These are phyloP conservation scores for Pseudotsuga menziesii DNA, from an alignment of 75 land plant genomes.

Conservation along the genomic window DNA sequence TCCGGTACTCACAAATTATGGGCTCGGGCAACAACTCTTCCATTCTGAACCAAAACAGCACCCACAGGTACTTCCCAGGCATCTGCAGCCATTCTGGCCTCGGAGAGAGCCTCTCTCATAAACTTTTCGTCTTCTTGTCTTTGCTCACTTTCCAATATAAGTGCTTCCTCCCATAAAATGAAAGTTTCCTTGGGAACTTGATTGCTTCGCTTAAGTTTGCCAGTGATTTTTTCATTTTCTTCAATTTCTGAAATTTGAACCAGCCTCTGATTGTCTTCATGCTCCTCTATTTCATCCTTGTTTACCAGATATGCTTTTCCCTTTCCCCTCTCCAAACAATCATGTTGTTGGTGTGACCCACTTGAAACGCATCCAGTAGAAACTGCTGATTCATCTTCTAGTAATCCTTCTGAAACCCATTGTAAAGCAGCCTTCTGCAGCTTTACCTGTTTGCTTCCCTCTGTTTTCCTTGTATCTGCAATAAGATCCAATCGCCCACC, in stretches of 20 bases:
- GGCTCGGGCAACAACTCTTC: slow-evolving; percentile 75
- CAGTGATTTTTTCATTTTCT: slow-evolving; percentile 23
- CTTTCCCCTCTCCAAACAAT: not conserved
- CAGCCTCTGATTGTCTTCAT: not conserved
- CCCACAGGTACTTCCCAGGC: slow-evolving; percentile 92
- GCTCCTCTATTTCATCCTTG: slow-evolving; percentile 9
- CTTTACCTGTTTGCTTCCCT: not conserved
- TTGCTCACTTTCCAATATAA: slow-evolving; percentile 45
- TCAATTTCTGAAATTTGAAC: slow-evolving; percentile 18
- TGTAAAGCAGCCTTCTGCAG: slow-evolving; percentile 1
- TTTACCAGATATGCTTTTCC: not conserved
- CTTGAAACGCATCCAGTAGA: slow-evolving; percentile 7
- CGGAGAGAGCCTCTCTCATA: slow-evolving; percentile 80
- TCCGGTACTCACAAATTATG: slow-evolving; percentile 60
- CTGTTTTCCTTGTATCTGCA: not conserved
- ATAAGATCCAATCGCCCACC: not conserved
- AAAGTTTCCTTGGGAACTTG: slow-evolving; percentile 54
- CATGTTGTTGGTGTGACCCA: slow-evolving; percentile 8
- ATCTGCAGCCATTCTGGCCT: slow-evolving; percentile 80
- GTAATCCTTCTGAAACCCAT: not conserved
- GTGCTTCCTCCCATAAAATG: slow-evolving; percentile 73
- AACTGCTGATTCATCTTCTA: not conserved
- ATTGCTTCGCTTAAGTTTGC: slow-evolving; percentile 38
- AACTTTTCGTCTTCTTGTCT: slow-evolving; percentile 65
- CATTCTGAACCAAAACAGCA: slow-evolving; percentile 79